Evolutionary conservation across 441 rosid genomes (phyloP).

Genomic region (Adansonia gregorii): DNA sequence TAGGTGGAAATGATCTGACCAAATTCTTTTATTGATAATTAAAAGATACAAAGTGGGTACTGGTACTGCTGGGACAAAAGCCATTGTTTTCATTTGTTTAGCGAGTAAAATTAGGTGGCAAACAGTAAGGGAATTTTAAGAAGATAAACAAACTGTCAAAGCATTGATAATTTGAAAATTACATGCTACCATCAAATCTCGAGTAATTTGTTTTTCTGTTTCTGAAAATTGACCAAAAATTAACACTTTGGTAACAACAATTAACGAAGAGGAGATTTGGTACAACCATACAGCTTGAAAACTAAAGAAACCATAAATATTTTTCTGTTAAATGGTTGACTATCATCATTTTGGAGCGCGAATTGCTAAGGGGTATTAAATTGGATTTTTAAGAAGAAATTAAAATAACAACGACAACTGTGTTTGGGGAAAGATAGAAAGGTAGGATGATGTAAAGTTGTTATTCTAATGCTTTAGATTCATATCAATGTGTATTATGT

Average conservation of each 20-base stretch:
- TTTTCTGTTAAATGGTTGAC: constrained; percentile 5
- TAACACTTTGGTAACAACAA: background rate
- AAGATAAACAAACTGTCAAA: background rate
- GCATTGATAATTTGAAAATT: background rate
- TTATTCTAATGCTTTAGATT: background rate
- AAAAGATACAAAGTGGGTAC: background rate
- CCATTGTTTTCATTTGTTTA: background rate
- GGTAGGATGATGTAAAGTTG: background rate
- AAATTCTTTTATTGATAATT: background rate
- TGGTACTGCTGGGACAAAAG: no score
- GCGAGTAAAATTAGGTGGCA: background rate
- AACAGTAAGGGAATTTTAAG: background rate
- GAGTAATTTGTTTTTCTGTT: background rate
- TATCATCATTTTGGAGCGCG: constrained; percentile 1
- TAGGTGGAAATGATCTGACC: background rate
- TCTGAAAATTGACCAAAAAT: background rate
- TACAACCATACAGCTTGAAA: background rate
- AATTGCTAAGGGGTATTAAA: background rate
- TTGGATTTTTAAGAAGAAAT: background rate
- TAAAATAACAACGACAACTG: background rate
- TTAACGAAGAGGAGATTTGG: background rate
- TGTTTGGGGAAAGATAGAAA: background rate
- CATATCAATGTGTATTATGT: background rate
- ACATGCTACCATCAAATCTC: background rate
- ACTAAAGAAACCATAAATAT: background rate